phyloP scores from a whole-genome alignment of 257 asterid genomes.

The Solanum corneliomulleri region DNA sequence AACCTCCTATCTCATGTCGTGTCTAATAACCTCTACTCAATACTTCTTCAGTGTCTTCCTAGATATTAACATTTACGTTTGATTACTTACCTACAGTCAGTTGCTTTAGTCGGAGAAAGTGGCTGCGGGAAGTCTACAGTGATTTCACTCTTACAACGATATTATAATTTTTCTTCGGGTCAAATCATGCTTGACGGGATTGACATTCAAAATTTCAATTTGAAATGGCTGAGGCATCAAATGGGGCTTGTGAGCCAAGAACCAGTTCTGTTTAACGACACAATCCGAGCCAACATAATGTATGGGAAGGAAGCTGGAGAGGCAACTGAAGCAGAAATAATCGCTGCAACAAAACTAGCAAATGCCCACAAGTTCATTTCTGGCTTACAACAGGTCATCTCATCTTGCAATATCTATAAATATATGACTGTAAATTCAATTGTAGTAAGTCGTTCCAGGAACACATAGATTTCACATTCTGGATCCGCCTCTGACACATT shows the following conservation, averaged over 20 bases:
- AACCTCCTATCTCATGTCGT: too few relatives aligned
- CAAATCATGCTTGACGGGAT: slow-evolving; percentile 9
- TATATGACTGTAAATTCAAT: neutral
- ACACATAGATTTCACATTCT: neutral
- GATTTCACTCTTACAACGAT: slow-evolving; percentile 45
- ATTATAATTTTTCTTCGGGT: slow-evolving; percentile 53
- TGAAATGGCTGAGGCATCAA: slow-evolving; percentile 65
- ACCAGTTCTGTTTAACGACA: slow-evolving; percentile 37
- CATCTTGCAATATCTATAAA: neutral
- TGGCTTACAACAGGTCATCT: neutral
- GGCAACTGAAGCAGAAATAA: neutral
- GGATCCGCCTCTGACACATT: neutral
- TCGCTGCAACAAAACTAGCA: neutral
- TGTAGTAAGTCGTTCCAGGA: neutral
- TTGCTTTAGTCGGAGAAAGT: slow-evolving; percentile 71
- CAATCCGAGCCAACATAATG: neutral
- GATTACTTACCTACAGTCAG: slow-evolving; percentile 23
- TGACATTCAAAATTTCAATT: slow-evolving; percentile 27
- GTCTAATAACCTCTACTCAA: too few relatives aligned
- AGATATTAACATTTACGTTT: neutral
- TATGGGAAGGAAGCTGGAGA: neutral
- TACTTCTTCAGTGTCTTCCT: neutral
- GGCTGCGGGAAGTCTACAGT: slow-evolving; percentile 82
- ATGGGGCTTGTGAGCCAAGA: slow-evolving; percentile 45
- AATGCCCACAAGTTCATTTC: neutral